These are phyloP conservation scores for Trypanosoma mega DNA, from an alignment of 208 protist species.

Conservation along the genomic window DNA sequence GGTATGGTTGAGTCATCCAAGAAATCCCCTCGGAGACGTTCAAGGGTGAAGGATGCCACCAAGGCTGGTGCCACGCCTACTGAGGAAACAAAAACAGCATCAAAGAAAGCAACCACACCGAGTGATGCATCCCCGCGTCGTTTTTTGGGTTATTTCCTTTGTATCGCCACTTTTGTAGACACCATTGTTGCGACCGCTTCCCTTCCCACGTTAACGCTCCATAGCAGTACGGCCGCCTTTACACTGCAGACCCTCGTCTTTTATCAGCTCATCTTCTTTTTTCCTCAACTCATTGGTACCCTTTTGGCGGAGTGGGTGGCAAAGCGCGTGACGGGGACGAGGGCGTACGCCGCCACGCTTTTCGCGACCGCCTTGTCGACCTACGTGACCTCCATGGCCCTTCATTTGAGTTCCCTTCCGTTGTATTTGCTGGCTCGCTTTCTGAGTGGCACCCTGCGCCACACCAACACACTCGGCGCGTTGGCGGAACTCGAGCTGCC, in stretches of 20 bases:
- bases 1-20: too few species aligned
- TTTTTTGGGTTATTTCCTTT: not conserved
- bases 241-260: slow-evolving; percentile 27
- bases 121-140: not conserved
- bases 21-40: too few species aligned
- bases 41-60: too few species aligned
- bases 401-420: slow-evolving; percentile 28
- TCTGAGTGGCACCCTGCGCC: slow-evolving; percentile 55
- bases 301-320: slow-evolving; percentile 42
- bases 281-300: slow-evolving; percentile 58
- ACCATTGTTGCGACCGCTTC: slow-evolving; percentile 31
- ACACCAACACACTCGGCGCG: slow-evolving; percentile 23
- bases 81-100: not conserved
- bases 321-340: slow-evolving; percentile 22
- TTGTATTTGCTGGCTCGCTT: slow-evolving; percentile 57
- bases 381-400: slow-evolving; percentile 33
- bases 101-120: not conserved
- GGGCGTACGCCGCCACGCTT: slow-evolving; percentile 35
- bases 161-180: slow-evolving; percentile 27
- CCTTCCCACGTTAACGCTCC: slow-evolving; percentile 33
- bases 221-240: slow-evolving; percentile 35
- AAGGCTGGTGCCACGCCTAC: too few species aligned
- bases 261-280: slow-evolving; percentile 54
- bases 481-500: slow-evolving; percentile 12
- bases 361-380: slow-evolving; percentile 31